Conservation (phyloP, 352 stramenopile genomes). For the Globisporangium paroecandrum region DNA sequence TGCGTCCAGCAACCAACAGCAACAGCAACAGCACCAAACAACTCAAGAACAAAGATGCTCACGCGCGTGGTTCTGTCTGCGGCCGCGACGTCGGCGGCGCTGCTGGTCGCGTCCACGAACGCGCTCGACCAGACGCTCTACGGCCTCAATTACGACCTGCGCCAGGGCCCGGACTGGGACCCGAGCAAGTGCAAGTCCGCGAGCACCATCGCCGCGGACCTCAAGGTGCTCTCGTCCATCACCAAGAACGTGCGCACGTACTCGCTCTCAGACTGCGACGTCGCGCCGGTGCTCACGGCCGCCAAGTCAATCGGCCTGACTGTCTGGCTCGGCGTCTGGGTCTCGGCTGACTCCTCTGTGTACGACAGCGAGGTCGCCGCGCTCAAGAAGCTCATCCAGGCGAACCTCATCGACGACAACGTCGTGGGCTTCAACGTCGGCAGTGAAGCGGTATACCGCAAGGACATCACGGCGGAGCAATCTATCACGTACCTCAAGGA, state of each 20-base stretch:
- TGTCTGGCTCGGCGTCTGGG: slow-evolving; percentile 83
- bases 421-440: slow-evolving; percentile 84
- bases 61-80: slow-evolving; percentile 27
- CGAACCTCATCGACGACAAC: slow-evolving; percentile 67
- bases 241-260: slow-evolving; percentile 81
- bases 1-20: slow-evolving; percentile 1
- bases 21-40: neutral
- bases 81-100: slow-evolving; percentile 23
- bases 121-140: slow-evolving; percentile 75
- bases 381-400: slow-evolving; percentile 58
- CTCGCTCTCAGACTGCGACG: slow-evolving; percentile 74
- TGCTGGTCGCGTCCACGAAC: slow-evolving; percentile 29
- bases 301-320: slow-evolving; percentile 70
- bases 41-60: slow-evolving; percentile 18
- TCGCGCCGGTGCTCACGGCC: slow-evolving; percentile 54
- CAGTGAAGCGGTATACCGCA: slow-evolving; percentile 77
- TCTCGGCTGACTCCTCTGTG: slow-evolving; percentile 56
- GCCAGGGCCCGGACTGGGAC: slow-evolving; percentile 77
- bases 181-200: slow-evolving; percentile 68
- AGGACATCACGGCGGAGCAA: slow-evolving; percentile 66
- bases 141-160: slow-evolving; percentile 83
- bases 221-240: slow-evolving; percentile 61
- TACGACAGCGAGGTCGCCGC: slow-evolving; percentile 64
- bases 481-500: slow-evolving; percentile 68
- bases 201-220: slow-evolving; percentile 60